A percentile compares a stretch with the other conserved stretches of the same genome.
Evolutionary conservation across 805 yeast species (phyloP).

Genomic region (Jamesozyma spencerorum): DNA sequence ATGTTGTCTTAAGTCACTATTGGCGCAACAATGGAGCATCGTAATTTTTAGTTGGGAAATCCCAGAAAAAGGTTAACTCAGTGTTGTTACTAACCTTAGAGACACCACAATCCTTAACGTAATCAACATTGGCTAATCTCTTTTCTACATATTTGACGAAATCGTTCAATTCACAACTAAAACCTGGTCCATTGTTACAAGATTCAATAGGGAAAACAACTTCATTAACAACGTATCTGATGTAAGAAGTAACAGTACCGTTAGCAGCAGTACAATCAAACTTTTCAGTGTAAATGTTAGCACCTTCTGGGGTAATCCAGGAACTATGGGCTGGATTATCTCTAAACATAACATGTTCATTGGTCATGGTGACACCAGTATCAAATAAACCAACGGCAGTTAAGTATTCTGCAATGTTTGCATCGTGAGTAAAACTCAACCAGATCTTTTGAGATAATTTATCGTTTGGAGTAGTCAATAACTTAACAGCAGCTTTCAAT

Average conservation of each 20-base stretch:
- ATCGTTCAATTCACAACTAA: constrained; percentile 34
- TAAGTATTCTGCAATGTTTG: constrained; percentile 50
- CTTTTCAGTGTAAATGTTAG: constrained; percentile 43
- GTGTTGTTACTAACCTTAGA: constrained; percentile 17
- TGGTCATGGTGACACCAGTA: constrained; percentile 33
- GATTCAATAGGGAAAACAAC: too few species aligned
- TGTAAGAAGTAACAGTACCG: constrained; percentile 27
- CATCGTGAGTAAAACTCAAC: too few species aligned
- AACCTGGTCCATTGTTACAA: constrained; percentile 53
- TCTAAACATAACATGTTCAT: constrained; percentile 28
- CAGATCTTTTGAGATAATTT: too few species aligned
- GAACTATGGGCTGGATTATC: constrained; percentile 28
- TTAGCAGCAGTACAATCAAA: constrained; percentile 32
- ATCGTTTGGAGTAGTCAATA: too few species aligned
- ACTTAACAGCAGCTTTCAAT: too few species aligned
- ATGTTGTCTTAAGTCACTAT: too few species aligned
- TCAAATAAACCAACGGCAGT: constrained; percentile 52
- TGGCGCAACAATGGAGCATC: too few species aligned
- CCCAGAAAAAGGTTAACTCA: constrained; percentile 18
- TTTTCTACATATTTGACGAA: constrained; percentile 28
- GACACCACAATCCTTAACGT: constrained; percentile 31
- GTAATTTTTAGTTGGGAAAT: too few species aligned
- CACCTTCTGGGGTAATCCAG: constrained; percentile 52
- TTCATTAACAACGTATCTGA: constrained; percentile 42
- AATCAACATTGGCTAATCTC: constrained; percentile 26